Evolutionary conservation across 1,139 yeast genomes (phyloP), one percentile per base, ranked within the genome.

Genomic region (Pichia sp.): DNA sequence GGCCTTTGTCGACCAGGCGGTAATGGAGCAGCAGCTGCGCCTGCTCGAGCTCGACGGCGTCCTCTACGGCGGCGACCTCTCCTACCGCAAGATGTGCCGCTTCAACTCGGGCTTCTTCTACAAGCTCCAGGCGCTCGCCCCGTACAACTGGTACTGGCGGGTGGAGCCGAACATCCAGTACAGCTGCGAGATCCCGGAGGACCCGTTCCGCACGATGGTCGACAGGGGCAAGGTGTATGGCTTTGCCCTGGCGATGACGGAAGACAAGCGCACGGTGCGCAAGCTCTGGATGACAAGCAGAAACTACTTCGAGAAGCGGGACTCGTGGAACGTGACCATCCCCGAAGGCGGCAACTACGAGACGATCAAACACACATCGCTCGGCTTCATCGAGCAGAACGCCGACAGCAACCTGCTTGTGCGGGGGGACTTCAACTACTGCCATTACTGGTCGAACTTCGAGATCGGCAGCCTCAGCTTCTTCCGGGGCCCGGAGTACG

Each of bases 401-500:
- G 41, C 49, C 0, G 57, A 57, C 44, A 4, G 43, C 2, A 49
- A 60, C 8, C 12, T 45, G 24, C 38, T 41, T 9, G 36, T 51
- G 2, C 89, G 93, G 16, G 75, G 77, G 49, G 75, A 83, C 4
- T 90, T 87, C 71, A 90, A 90, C 71, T 71, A 80, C 60, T 89
- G 96, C 69, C 97, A 91, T 68, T 91, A 85, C 75, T 91, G 97
- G 97, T 84, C 96, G 40, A 91, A 91, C 73, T 91, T 91, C 66
- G 97, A 91, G 71, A 78, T 91, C 63, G 97, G 85, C 1, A 80
- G 83, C 58, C 75, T 91, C 63, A 85, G 85, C 60, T 85, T 91
- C 67, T 89, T 89, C 85, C 73, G 96, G 63, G 72, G 81, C 10
- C 76, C 80, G 46, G 83, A 84, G 1, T 91, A 91, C 70, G 70